These are phyloP conservation scores for Leccinum subspadiceum DNA, from an alignment of 1,284 basidiomycete genomes.

Conservation along the genomic window DNA sequence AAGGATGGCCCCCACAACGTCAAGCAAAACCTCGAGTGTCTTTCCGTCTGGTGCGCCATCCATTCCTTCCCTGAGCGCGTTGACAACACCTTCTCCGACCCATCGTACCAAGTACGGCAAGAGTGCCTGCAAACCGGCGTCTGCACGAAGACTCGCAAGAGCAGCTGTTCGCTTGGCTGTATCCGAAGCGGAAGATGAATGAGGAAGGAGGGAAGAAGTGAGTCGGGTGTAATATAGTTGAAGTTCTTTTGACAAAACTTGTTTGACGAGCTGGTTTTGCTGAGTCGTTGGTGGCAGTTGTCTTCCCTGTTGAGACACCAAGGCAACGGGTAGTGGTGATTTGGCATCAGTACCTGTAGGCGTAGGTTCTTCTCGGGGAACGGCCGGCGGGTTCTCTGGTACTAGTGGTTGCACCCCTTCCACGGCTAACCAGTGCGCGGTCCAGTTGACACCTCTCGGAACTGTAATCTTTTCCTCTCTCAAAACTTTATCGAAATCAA, in stretches of 20 bases:
- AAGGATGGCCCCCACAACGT: conserved; percentile 79
- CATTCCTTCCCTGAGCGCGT: conserved; percentile 56
- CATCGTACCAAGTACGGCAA: conserved; percentile 94
- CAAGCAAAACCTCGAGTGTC: conserved; percentile 75
- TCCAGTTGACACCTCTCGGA: conserved; percentile 77
- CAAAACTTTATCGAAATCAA: conserved; percentile 91
- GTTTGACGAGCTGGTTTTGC: conserved; percentile 77
- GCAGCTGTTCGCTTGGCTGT: conserved; percentile 79
- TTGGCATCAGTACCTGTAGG: conserved; percentile 37
- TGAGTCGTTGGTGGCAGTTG: conserved; percentile 43
- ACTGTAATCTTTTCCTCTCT: conserved; percentile 79
- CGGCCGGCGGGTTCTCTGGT: conserved; percentile 91
- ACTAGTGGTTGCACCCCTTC: conserved; percentile 97
- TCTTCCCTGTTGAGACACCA: conserved; percentile 33
- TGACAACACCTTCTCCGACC: conserved; percentile 87
- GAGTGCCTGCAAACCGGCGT: conserved; percentile 93
- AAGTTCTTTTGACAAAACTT: conserved; percentile 91
- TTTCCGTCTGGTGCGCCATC: conserved; percentile 62
- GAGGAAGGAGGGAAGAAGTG: conserved; percentile 78
- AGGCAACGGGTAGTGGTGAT: conserved; percentile 23
- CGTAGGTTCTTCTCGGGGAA: conserved; percentile 53
- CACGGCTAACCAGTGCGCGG: conserved; percentile 96
- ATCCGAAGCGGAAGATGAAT: conserved; percentile 37
- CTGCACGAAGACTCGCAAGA: conserved; percentile 82
- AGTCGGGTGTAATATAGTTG: conserved; percentile 95